Evolutionary conservation across 2,329 filamentous ascomycete species (phyloP).

Genomic region (Amesomyces nigricolor): DNA sequence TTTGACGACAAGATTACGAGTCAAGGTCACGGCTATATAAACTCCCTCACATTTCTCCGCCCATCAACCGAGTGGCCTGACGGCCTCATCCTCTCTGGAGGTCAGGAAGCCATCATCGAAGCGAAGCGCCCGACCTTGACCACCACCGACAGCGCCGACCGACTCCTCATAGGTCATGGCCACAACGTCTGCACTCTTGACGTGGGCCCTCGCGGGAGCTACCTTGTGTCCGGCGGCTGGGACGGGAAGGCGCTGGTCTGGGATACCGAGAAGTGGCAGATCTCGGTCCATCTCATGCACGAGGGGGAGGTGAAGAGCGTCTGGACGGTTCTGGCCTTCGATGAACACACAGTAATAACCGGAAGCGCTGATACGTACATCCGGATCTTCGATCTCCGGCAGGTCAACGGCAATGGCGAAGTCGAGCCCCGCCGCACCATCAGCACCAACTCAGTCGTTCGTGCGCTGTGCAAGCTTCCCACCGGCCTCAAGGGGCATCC

Average conservation of each 20-base stretch:
- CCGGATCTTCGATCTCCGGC: slow-evolving; percentile 68
- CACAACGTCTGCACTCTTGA: slow-evolving; percentile 87
- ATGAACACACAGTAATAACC: slow-evolving; percentile 77
- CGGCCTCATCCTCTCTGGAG: slow-evolving; percentile 80
- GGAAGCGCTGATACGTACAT: slow-evolving; percentile 87
- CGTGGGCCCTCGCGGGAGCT: slow-evolving; percentile 63
- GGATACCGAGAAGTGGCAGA: slow-evolving; percentile 81
- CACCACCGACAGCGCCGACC: slow-evolving; percentile 72
- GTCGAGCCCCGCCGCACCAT: slow-evolving; percentile 50
- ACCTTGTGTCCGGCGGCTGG: slow-evolving; percentile 89
- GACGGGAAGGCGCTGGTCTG: slow-evolving; percentile 84
- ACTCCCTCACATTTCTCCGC: slow-evolving; percentile 71
- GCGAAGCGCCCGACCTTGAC: slow-evolving; percentile 66
- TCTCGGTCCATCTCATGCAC: slow-evolving; percentile 63
- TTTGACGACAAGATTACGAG: slow-evolving; percentile 76
- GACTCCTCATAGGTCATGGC: slow-evolving; percentile 77
- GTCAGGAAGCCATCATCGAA: slow-evolving; percentile 89
- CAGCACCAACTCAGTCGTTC: slow-evolving; percentile 72
- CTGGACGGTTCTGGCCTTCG: slow-evolving; percentile 85
- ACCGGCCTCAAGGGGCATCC: slow-evolving; percentile 52
- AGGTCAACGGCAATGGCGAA: slow-evolving; percentile 48
- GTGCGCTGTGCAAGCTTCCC: slow-evolving; percentile 81
- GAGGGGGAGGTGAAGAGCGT: slow-evolving; percentile 64
- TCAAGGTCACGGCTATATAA: slow-evolving; percentile 81
- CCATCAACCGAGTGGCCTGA: slow-evolving; percentile 64